Evolutionary conservation across 2,329 filamentous ascomycete species (phyloP).

Genomic region (Xylariaceae sp.): DNA sequence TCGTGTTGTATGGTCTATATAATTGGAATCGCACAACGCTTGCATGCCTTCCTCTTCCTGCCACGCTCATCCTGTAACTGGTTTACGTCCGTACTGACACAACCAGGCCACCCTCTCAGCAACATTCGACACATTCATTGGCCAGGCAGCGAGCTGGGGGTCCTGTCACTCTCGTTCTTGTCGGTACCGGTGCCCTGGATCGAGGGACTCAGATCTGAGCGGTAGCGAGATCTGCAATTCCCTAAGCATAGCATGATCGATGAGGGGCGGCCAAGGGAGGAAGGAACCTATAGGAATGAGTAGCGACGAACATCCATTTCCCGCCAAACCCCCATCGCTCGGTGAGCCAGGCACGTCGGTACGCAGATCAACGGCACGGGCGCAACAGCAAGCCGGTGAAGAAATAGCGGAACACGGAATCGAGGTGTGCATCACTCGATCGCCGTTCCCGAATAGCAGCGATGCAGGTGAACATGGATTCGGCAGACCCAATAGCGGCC

Average conservation of each 20-base stretch:
- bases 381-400: background rate
- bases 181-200: constrained; percentile 8
- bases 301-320: constrained; percentile 2
- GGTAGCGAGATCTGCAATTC: constrained; percentile 3
- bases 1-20: background rate
- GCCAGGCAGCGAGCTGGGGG: background rate
- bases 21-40: constrained; percentile 1
- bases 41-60: constrained; percentile 1
- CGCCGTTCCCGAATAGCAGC: background rate
- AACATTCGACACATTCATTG: background rate
- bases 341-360: too few species aligned
- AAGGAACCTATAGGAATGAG: constrained; percentile 5
- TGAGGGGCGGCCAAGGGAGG: constrained; percentile 3
- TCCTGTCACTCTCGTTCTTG: background rate
- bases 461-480: constrained; percentile 10
- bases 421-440: too few species aligned
- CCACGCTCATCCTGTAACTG: background rate
- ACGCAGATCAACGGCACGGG: background rate
- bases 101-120: background rate
- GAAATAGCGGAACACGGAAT: background rate
- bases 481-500: constrained; percentile 7
- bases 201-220: background rate
- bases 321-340: background rate
- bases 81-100: constrained; percentile 9
- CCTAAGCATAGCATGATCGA: constrained; percentile 6